Base-by-base conservation (phyloP, 2,329 filamentous ascomycete species). In the Kalmusia sp. region DNA sequence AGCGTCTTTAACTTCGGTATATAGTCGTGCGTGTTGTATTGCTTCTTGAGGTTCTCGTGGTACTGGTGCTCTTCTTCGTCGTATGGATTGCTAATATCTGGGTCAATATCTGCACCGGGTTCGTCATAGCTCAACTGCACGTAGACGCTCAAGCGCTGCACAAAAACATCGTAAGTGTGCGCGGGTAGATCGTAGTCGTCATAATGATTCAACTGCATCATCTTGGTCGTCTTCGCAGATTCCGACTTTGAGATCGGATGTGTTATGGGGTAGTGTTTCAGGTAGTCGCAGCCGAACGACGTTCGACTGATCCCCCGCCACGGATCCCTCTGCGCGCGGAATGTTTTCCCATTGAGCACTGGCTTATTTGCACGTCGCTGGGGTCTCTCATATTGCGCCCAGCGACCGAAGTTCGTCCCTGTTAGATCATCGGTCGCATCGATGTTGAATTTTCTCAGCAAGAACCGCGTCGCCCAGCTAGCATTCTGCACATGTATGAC, bases 401-500 rank as follows among this genome's bases (percentile, higher is more conserved):
- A 84, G 33, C 76, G 73, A 4, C 76, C 77, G 65, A 83, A 82
- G 19, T 75, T 76, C 25, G 79, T 81, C 6, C 80, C 81, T 1
- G 81, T 73, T 3, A 81, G 62, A 47, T 82, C 78, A 49, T 75
- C 70, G 35, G 73, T 74, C 40, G 79, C 73, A 50, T 80, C 73
- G 53, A 84, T 82, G 49, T 82, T 81, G 69, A 80, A 84, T 57
- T 83, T 84, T 24, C 75, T 69, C 28, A 82, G 67, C 2, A 84
- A 65, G 55, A 77, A 83, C 2, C 69, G 68, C 28, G 75, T 77
- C 0, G 81, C 81, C 80, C 81, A 82, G 6, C 69, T 68, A 6
- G 80, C 81, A 55, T 84, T 83, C 62, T 84, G 82, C 3, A 83
- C 78, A 55, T 84, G 82, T 2, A 75, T 74, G n/a, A 77, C 70